Conservation (phyloP, 331 rosid genomes). For the Arachis monticola region DNA sequence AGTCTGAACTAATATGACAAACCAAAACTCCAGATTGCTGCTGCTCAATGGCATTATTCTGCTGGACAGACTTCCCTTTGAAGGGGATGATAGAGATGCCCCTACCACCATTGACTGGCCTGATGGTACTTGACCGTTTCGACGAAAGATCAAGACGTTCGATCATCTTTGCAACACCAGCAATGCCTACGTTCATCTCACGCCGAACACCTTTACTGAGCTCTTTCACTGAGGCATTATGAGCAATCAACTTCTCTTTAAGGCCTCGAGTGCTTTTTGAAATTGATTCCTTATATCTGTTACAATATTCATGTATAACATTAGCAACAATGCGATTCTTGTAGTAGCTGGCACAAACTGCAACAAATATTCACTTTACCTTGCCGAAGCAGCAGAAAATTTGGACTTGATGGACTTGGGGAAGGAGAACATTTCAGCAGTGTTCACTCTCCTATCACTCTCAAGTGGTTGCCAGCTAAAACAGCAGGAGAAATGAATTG, state of each 20-base stretch:
- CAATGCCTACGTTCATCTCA: constrained; percentile 69
- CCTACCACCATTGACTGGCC: constrained; percentile 15
- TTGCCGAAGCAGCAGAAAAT: constrained; percentile 71
- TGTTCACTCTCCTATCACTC: constrained; percentile 48
- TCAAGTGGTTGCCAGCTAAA: constrained; percentile 51
- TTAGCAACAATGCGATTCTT: not conserved
- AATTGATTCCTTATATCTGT: constrained; percentile 68
- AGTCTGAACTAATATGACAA: constrained; percentile 45
- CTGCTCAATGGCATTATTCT: constrained; percentile 44
- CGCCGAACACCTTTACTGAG: constrained; percentile 73
- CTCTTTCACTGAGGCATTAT: constrained; percentile 68
- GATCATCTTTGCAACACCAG: constrained; percentile 65
- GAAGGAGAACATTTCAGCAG: constrained; percentile 49
- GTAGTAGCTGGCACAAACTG: not conserved
- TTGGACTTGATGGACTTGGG: constrained; percentile 63
- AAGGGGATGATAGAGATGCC: constrained; percentile 45
- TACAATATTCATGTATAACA: constrained; percentile 10
- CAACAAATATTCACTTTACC: constrained; percentile 43
- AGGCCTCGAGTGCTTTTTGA: constrained; percentile 61
- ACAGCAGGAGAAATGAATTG: constrained; percentile 10
- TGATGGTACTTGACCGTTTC: constrained; percentile 41
- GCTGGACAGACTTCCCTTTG: constrained; percentile 62
- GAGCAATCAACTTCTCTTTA: constrained; percentile 74
- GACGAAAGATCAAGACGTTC: constrained; percentile 70
- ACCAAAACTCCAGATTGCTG: constrained; percentile 35